Base-by-base conservation (phyloP, 192 early-diverging fungal species). In the Mortierella antarctica region DNA sequence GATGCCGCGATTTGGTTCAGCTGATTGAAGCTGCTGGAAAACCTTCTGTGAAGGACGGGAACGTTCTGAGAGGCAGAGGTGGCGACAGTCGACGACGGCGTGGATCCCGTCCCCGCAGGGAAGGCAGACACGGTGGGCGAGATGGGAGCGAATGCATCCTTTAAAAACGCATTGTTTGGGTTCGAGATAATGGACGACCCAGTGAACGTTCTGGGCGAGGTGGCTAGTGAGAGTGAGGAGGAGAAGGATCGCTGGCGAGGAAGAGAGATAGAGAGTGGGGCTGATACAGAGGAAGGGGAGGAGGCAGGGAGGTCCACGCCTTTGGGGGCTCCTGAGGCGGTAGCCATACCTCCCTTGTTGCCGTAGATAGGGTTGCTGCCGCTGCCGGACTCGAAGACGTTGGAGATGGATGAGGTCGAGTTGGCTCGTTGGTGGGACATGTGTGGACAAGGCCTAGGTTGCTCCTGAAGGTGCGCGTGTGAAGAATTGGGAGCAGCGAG, bases 171-270 rank as follows among this genome's bases (percentile, higher is more conserved):
- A 47, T 58, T 64, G 42, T 20, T 77, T n/a, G 76, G 76, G 55
- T 79, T 80, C 5, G 77, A 66, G 47, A 71, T 66, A 17, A 72
- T 72, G 49, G 77, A 72, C 14, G 70, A 67, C 6, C 70, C 70
- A 0, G 70, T 72, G 65, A 72, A 80, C 8, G 70, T 67, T 8
- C 70, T 42, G 48, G 77, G 70, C 12, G 76, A 79, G 51, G 56
- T 62, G 4, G 63, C 56, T 2, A 65, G 48, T 1, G 74, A 80
- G 41, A 80, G 63, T 15, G 77, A 80, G 21, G 77, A 68, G 0
- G 77, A 80, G 61, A 80, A 80, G 47, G 77, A 80, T 40, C 77
- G 51, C 55, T 80, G 77, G 47, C 77, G 77, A 48, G 77, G 70
- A 42, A 68, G 67, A 13, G 69, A 62, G 42, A 80, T 67, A 1